Conservation (phyloP, 371 early-diverging fungal species). For the Rhizopus delemar region DNA sequence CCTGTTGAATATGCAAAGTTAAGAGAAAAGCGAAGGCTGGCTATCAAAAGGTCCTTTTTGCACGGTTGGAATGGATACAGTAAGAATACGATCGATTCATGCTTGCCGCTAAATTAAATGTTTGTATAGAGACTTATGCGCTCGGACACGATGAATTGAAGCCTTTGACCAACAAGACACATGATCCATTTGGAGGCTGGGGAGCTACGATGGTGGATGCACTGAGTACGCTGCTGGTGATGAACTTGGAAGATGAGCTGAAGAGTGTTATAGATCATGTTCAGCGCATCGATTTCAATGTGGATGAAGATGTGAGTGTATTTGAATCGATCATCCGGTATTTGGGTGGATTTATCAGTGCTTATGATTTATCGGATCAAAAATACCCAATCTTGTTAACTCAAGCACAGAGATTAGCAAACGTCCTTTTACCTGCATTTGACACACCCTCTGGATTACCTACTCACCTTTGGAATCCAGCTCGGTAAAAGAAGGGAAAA, state of each 20-base stretch:
- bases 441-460: slow-evolving; percentile 65
- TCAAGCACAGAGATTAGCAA: slow-evolving; percentile 58
- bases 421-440: slow-evolving; percentile 59
- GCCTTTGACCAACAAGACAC: slow-evolving; percentile 43
- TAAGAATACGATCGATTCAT: slow-evolving; percentile 14
- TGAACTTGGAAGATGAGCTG: slow-evolving; percentile 76
- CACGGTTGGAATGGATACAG: slow-evolving; percentile 79
- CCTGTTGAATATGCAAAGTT: slow-evolving; percentile 18
- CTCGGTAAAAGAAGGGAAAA: slow-evolving; percentile 22
- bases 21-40: slow-evolving; percentile 20
- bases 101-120: slow-evolving; percentile 1
- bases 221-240: slow-evolving; percentile 77
- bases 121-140: slow-evolving; percentile 41
- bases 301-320: slow-evolving; percentile 56
- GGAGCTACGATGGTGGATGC: slow-evolving; percentile 79
- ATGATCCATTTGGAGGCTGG: slow-evolving; percentile 77
- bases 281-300: slow-evolving; percentile 44
- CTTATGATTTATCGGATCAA: slow-evolving; percentile 68
- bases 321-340: slow-evolving; percentile 92
- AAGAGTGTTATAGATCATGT: slow-evolving; percentile 61
- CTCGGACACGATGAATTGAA: slow-evolving; percentile 61
- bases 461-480: slow-evolving; percentile 43
- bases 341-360: slow-evolving; percentile 84
- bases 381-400: slow-evolving; percentile 33
- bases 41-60: slow-evolving; percentile 30